These are phyloP conservation scores for Ophiostoma ulmi DNA, from an alignment of 2,329 filamentous ascomycete genomes.

Conservation along the genomic window DNA sequence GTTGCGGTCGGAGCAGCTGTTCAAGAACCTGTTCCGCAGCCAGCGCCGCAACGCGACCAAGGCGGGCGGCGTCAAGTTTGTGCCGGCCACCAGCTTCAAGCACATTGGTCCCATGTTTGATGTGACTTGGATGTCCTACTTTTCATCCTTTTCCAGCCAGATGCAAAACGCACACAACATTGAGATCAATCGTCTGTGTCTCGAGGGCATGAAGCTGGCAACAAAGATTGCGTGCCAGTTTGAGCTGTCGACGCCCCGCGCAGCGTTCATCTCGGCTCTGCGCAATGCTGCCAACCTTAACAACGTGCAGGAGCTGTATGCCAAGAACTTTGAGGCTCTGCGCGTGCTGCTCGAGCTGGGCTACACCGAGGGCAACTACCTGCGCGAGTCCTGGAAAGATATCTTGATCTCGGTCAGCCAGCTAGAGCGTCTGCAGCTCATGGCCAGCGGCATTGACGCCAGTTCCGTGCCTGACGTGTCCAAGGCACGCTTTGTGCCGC, in stretches of 20 bases:
- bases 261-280: conserved; percentile 89
- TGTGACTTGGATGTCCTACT: conserved; percentile 98
- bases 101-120: conserved; percentile 99
- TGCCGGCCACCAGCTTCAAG: conserved; percentile 86
- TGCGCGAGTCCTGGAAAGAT: conserved; percentile 91
- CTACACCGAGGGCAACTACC: conserved; percentile 82
- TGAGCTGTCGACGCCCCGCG: conserved; percentile 83
- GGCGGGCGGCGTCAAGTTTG: conserved; percentile 65
- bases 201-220: conserved; percentile 91
- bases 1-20: conserved; percentile 69
- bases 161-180: conserved; percentile 91
- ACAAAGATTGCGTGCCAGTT: conserved; percentile 92
- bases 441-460: conserved; percentile 91
- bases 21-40: conserved; percentile 86
- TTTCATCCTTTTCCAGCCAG: conserved; percentile 87
- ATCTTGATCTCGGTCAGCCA: conserved; percentile 93
- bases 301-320: conserved; percentile 89
- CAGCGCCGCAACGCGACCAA: conserved; percentile 76
- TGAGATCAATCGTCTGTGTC: conserved; percentile 84
- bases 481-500: conserved; percentile 66
- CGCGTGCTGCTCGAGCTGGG: conserved; percentile 89
- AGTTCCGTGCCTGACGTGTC: conserved; percentile 87
- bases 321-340: conserved; percentile 92
- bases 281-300: conserved; percentile 94
- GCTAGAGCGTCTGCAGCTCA: conserved; percentile 88